Conservation (phyloP, 768 basidiomycete genomes). For the Naganishia kalamii region DNA sequence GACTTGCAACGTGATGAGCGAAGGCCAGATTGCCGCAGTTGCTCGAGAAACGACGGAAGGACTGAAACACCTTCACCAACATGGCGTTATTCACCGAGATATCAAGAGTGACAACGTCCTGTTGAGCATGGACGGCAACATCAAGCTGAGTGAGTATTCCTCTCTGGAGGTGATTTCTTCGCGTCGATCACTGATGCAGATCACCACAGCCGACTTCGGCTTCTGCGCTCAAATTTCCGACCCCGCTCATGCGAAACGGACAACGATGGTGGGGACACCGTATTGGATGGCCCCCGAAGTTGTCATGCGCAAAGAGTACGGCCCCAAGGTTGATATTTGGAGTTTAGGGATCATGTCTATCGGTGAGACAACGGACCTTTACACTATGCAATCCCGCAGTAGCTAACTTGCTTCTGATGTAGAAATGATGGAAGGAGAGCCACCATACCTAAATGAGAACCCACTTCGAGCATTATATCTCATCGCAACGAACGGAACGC, state of each 20-base stretch:
- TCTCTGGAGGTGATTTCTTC: background rate
- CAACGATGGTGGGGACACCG: conserved; percentile 96
- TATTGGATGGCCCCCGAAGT: conserved; percentile 99
- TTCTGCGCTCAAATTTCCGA: conserved; percentile 48
- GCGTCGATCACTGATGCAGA: conserved; percentile 18
- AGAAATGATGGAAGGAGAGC: conserved; percentile 97
- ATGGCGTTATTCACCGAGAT: conserved; percentile 96
- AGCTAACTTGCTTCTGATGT: background rate
- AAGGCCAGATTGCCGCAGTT: conserved; percentile 97
- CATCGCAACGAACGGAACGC: conserved; percentile 97
- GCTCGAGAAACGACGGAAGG: conserved; percentile 88
- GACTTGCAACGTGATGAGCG: conserved; percentile 91
- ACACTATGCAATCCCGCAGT: background rate
- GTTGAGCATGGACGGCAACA: conserved; percentile 84
- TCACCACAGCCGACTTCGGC: conserved; percentile 45
- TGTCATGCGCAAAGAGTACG: conserved; percentile 94
- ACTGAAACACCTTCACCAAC: conserved; percentile 84
- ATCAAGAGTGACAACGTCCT: conserved; percentile 99
- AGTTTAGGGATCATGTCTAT: conserved; percentile 97
- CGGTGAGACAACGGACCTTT: conserved; percentile 42
- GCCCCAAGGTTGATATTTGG: conserved; percentile 95
- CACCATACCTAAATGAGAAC: conserved; percentile 91
- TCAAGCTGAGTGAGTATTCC: conserved; percentile 84
- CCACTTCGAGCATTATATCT: conserved; percentile 88
- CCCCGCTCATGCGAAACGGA: conserved; percentile 59